Evolutionary conservation across 2,329 filamentous ascomycete genomes (phyloP).

Genomic region (Diaporthe humulicola): DNA sequence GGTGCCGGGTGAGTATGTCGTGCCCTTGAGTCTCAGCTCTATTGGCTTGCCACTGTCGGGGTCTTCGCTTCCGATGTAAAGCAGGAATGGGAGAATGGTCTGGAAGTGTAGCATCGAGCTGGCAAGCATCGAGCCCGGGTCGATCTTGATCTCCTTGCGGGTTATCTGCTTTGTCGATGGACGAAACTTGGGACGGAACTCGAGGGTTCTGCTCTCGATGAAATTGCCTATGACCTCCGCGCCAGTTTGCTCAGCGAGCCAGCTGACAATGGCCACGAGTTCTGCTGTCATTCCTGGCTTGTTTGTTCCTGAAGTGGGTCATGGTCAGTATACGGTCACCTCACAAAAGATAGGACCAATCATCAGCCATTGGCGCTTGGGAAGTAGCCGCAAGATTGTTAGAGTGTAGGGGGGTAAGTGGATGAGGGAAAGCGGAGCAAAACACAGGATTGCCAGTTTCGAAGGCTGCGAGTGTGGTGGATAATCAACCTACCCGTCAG

Average conservation of each 20-base stretch:
- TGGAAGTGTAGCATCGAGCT: constrained; percentile 72
- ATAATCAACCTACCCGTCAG: constrained; percentile 41
- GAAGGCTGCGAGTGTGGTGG: background rate
- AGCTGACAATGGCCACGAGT: constrained; percentile 69
- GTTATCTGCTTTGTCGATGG: constrained; percentile 52
- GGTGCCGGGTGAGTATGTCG: constrained; percentile 70
- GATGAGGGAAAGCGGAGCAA: background rate
- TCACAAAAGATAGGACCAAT: no score
- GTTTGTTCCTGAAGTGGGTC: background rate
- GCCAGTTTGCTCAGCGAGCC: constrained; percentile 64
- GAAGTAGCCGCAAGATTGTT: no score
- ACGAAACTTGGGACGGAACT: constrained; percentile 57
- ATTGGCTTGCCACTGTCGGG: constrained; percentile 57
- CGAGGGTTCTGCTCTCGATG: constrained; percentile 65
- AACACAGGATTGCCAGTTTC: background rate
- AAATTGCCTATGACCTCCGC: constrained; percentile 64
- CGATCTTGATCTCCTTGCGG: constrained; percentile 63
- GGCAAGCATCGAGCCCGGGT: constrained; percentile 62
- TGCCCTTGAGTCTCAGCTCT: constrained; percentile 66
- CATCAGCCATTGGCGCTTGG: background rate
- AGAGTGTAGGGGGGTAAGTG: background rate
- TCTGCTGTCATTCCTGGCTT: constrained; percentile 69
- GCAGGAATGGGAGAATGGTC: constrained; percentile 69
- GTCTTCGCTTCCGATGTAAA: constrained; percentile 60
- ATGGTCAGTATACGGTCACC: background rate